phyloP scores from a whole-genome alignment of 2,329 filamentous ascomycete genomes.

The Lachnellula cervina region DNA sequence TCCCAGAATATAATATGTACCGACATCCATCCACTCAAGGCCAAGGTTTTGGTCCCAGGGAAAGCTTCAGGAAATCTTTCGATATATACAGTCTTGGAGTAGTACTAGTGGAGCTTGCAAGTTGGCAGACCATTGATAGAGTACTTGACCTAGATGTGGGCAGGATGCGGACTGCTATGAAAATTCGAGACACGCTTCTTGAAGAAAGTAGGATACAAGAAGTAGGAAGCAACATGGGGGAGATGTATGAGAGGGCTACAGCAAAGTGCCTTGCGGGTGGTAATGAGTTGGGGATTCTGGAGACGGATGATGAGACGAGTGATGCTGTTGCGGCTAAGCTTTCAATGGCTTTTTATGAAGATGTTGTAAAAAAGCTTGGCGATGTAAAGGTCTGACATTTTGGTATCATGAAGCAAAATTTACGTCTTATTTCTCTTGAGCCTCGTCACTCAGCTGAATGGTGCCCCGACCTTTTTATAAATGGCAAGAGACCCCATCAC shows the following conservation, averaged over 20 bases:
- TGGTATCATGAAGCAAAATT: not conserved
- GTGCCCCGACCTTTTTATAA: too few species aligned
- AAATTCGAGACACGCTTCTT: slow-evolving; percentile 34
- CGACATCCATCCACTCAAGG: slow-evolving; percentile 37
- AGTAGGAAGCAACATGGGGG: slow-evolving; percentile 37
- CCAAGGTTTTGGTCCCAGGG: slow-evolving; percentile 12
- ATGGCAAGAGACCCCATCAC: not conserved
- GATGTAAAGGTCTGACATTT: slow-evolving; percentile 20
- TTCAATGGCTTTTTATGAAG: slow-evolving; percentile 39
- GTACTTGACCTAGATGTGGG: slow-evolving; percentile 39
- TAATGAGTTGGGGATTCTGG: slow-evolving; percentile 33
- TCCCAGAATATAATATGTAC: slow-evolving; percentile 45
- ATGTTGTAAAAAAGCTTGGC: slow-evolving; percentile 41
- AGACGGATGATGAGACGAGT: slow-evolving; percentile 38
- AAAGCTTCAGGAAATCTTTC: slow-evolving; percentile 37
- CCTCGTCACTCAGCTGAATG: not conserved
- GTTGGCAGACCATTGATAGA: slow-evolving; percentile 44
- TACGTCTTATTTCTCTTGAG: not conserved
- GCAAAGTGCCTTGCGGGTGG: slow-evolving; percentile 35
- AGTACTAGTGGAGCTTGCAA: slow-evolving; percentile 49
- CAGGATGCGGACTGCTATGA: slow-evolving; percentile 35
- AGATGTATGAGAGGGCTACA: slow-evolving; percentile 37
- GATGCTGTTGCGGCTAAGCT: slow-evolving; percentile 37
- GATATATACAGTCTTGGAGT: slow-evolving; percentile 51
- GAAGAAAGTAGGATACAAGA: slow-evolving; percentile 28